A percentile compares a stretch with the other conserved stretches of the same genome.
These are phyloP conservation scores for Quercus tomentella DNA, from an alignment of 331 rosid species.

Conservation along the genomic window DNA sequence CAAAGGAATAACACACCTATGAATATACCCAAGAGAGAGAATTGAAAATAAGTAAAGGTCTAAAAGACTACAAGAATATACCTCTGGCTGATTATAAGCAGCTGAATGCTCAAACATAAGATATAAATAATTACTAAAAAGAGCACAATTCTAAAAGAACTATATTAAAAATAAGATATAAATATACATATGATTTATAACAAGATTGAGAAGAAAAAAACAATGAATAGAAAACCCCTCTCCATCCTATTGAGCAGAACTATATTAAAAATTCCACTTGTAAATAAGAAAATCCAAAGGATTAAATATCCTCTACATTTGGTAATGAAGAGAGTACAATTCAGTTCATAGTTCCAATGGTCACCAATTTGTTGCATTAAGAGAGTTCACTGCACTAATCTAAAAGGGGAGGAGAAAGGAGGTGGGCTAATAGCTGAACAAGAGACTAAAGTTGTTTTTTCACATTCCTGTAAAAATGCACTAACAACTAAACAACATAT, in stretches of 20 bases:
- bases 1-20: neutral
- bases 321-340: too few species aligned
- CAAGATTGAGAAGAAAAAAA: conserved; percentile 38
- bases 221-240: conserved; percentile 34
- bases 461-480: too few species aligned
- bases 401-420: too few species aligned
- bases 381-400: too few species aligned
- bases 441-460: too few species aligned
- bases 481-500: too few species aligned
- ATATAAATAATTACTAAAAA: conserved; percentile 18
- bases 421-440: too few species aligned
- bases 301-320: too few species aligned
- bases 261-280: conserved; percentile 4
- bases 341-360: too few species aligned
- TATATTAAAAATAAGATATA: neutral
- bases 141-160: conserved; percentile 35
- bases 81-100: conserved; percentile 94
- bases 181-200: conserved; percentile 2
- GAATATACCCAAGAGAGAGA: neutral
- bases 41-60: neutral
- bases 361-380: too few species aligned
- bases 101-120: conserved; percentile 83
- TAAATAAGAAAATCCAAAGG: too few species aligned
- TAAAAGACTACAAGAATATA: conserved; percentile 15
- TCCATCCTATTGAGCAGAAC: conserved; percentile 45